Evolutionary conservation across 257 asterid species (phyloP).

Genomic region (Solanum neorickii): DNA sequence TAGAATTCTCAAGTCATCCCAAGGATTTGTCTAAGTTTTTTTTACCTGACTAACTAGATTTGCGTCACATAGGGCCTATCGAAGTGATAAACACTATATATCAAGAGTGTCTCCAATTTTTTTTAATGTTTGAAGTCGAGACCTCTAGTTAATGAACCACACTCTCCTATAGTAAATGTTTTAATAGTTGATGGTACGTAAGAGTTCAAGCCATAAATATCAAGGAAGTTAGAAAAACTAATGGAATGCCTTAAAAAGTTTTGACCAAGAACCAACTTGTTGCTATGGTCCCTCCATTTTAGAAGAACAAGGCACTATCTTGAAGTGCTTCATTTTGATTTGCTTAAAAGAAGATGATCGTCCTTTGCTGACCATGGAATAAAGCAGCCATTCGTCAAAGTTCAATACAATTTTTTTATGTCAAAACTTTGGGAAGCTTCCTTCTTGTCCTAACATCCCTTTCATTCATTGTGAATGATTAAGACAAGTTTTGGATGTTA

Average conservation of each 20-base stretch:
- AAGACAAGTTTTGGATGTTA: not conserved
- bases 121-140: not conserved
- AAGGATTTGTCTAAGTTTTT: not conserved
- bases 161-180: not conserved
- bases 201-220: not conserved
- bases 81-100: not conserved
- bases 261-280: not conserved
- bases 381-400: not conserved
- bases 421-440: not conserved
- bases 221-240: not conserved
- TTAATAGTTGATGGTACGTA: not conserved
- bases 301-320: not conserved
- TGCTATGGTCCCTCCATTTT: not conserved
- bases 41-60: not conserved
- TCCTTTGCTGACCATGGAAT: not conserved
- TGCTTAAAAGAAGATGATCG: not conserved
- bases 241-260: not conserved
- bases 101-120: not conserved
- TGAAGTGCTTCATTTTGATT: not conserved
- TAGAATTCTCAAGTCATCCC: not conserved
- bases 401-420: not conserved
- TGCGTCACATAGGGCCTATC: too few relatives aligned
- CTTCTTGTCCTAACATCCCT: not conserved
- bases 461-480: not conserved
- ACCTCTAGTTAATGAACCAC: not conserved